A percentile compares a stretch with the other conserved stretches of the same genome.
These are phyloP conservation scores for Torrubiellomyces zombiae DNA, from an alignment of 2,329 filamentous ascomycete species.

Conservation along the genomic window DNA sequence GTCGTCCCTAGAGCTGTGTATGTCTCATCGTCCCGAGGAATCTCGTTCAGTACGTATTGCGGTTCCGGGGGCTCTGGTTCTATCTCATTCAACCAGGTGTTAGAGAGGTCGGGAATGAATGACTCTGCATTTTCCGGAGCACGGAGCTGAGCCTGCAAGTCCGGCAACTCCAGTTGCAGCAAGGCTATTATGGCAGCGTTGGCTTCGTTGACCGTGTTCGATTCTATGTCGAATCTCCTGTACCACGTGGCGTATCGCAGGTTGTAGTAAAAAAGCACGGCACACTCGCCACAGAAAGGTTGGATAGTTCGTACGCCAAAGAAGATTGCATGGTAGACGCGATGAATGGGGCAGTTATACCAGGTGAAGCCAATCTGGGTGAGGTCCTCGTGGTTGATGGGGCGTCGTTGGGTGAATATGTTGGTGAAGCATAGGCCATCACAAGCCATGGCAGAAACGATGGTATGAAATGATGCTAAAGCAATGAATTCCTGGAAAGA, in stretches of 20 bases:
- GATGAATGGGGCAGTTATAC: conserved; percentile 16
- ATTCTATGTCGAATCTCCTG: conserved; percentile 7
- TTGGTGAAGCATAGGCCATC: conserved; percentile 10
- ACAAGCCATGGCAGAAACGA: conserved; percentile 8
- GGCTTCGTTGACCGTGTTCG: neutral
- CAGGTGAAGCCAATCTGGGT: conserved; percentile 8
- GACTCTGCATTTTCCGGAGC: no score
- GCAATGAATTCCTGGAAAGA: no score
- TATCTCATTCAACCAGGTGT: no score
- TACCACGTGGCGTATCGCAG: conserved; percentile 8
- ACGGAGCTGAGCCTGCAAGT: no score
- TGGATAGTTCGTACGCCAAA: conserved; percentile 6
- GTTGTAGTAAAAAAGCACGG: conserved; percentile 12
- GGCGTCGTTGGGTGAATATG: neutral
- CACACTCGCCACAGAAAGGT: conserved; percentile 17
- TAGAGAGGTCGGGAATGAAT: no score
- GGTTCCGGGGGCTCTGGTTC: no score
- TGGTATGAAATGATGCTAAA: conserved; percentile 1
- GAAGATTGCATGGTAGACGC: conserved; percentile 11
- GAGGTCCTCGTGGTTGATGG: conserved; percentile 8
- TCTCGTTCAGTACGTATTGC: conserved; percentile 5
- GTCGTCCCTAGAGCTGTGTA: conserved; percentile 7
- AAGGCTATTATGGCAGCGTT: conserved; percentile 2
- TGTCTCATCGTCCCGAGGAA: conserved; percentile 10
- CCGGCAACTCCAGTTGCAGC: no score